Evolutionary conservation across 352 stramenopile species (phyloP), one percentile per base, ranked within the genome.

Genomic region (Globisporangium sylvaticum): DNA sequence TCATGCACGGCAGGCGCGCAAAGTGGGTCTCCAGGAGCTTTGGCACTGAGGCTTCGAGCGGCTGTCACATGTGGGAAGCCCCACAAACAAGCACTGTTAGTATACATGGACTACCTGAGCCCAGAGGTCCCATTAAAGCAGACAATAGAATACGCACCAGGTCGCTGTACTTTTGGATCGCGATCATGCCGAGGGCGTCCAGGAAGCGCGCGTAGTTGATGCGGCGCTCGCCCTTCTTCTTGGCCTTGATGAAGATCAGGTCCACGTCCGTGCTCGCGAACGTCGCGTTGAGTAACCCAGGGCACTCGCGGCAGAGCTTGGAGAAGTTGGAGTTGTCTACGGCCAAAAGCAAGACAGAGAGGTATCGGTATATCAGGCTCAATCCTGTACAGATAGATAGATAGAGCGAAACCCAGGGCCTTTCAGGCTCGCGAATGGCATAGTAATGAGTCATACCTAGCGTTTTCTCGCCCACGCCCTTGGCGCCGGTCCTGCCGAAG

Each of bases 141-240:
- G 12, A 39, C 34, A 39, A 15, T 39, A 39, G 10, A 44, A 1
- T 24, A 62, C 67, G 58, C 70, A 95, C 89, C 79, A 92, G 74
- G 4, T 88, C 73, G 37, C 73, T 79, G 68, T 91, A 95, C 70
- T 94, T 95, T 62, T 93, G 79, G 29, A 86, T 75, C 20, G 89
- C 87, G 50, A 96, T 89, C 78, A 91, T 92, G 31, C 83, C 81
- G n/a, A 96, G 64, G 2, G 89, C 87, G 50, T 96, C 84, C 25
- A 96, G 71, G 62, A 95, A 95, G 25, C 87, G 83, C 58, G 81
- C 74, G 73, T 94, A 96, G 57, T 87, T 92, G 58, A 96, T 89
- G 10, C 85, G 81, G 4, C 88, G 79, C 68, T 95, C 82, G 27
- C 84, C 83, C 54, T 95, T 96, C 71, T 91, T 89, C 75, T 95